Conservation (phyloP, 257 asterid species). For the Solanum sitiens region DNA sequence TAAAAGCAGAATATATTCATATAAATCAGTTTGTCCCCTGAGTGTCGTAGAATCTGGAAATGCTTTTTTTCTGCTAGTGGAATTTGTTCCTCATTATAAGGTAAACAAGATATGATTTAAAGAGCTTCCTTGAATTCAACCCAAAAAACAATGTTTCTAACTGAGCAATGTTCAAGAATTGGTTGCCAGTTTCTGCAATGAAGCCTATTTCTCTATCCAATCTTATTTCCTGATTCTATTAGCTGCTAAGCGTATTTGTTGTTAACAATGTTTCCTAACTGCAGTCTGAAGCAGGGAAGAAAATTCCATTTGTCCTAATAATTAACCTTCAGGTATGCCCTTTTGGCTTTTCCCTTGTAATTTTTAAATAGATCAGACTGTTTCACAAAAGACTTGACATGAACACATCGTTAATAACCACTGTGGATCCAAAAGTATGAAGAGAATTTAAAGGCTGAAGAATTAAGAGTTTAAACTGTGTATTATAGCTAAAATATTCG, state of each 20-base stretch:
- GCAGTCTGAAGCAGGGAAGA: conserved; percentile 82
- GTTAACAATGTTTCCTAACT: conserved; percentile 22
- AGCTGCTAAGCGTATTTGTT: background rate
- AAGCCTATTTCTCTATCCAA: background rate
- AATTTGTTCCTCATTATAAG: background rate
- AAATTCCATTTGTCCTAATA: conserved; percentile 66
- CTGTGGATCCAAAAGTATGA: background rate
- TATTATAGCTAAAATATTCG: background rate
- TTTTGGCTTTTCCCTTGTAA: background rate
- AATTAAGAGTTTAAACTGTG: background rate
- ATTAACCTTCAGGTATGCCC: conserved; percentile 77
- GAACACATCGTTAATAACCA: background rate
- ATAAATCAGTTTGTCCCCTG: background rate
- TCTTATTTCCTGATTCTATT: background rate
- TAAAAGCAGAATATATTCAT: background rate
- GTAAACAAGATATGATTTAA: background rate
- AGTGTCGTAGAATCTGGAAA: background rate
- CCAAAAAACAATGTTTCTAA: background rate
- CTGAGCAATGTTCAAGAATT: background rate
- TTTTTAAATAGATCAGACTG: background rate
- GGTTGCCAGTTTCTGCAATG: background rate
- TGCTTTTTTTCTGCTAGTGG: background rate
- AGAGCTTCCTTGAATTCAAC: background rate
- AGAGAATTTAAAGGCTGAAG: background rate
- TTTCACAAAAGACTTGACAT: background rate